phyloP scores from a whole-genome alignment of 768 basidiomycete species.

The Sporobolomyces pararoseus region DNA sequence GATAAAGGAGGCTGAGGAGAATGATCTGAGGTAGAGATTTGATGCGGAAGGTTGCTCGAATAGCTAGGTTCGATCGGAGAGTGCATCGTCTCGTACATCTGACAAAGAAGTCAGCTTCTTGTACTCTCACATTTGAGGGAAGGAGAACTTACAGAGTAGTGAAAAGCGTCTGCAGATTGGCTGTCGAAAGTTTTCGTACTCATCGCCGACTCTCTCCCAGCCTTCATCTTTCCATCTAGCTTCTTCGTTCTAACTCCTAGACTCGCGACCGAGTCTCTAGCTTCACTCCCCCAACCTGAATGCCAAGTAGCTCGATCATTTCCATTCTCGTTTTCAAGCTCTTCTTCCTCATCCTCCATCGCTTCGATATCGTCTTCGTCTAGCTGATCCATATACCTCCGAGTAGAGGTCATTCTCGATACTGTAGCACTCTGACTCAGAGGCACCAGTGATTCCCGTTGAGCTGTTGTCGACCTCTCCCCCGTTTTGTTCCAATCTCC shows the following conservation, averaged over 20 bases:
- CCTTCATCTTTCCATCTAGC: too few species aligned
- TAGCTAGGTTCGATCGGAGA: too few species aligned
- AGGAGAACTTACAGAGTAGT: conserved; percentile 22
- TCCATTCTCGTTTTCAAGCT: neutral
- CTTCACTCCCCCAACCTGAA: conserved; percentile 23
- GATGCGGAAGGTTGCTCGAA: too few species aligned
- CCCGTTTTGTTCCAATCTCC: neutral
- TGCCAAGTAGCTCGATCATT: conserved; percentile 32
- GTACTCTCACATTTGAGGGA: neutral
- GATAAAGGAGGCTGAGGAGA: neutral
- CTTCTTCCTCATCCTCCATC: neutral
- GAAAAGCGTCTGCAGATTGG: conserved; percentile 13
- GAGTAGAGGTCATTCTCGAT: conserved; percentile 25
- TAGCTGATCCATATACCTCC: conserved; percentile 33
- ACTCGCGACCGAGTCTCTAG: conserved; percentile 22
- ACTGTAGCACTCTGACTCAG: neutral
- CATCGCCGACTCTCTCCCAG: conserved; percentile 11
- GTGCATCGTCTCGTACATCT: conserved; percentile 24
- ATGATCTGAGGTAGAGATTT: too few species aligned
- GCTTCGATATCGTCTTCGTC: conserved; percentile 15
- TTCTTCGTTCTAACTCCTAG: neutral
- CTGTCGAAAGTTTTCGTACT: conserved; percentile 1
- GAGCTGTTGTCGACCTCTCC: too few species aligned
- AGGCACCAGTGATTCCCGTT: neutral
- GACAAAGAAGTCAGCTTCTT: neutral